Base-by-base conservation (phyloP, 2,329 filamentous ascomycete genomes). In the Cladosporium colombiae region DNA sequence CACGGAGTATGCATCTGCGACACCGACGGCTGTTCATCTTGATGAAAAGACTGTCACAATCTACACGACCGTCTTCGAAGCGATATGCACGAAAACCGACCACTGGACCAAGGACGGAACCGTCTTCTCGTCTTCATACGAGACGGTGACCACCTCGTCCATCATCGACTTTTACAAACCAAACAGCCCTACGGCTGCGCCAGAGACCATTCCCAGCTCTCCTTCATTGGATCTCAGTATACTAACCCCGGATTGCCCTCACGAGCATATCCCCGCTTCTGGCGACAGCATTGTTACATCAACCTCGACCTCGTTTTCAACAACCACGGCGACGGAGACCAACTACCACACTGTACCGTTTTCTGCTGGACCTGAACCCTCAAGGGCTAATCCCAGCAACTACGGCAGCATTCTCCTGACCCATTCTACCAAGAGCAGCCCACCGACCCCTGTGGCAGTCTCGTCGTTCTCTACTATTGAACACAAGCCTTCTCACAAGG, bases 1-100 rank as follows among this genome's bases (percentile, higher is more conserved):
- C 49, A 63, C 60, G 60, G 60, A 63, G 60, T 63, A 63, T 56
- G 60, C 50, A 63, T 63, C 60, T 63, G 60, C 49, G 31, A 63
- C 60, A 63, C 60, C 60, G 18, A 44, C 60, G 49, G 60, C 50
- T 63, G 60, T 55, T 63, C 37, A 63, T 25, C 60, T 63, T 33
- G 60, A 37, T 25, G 60, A 63, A 35, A 63, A 55, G 60, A 63
- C 60, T 18, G 50, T 63, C 50, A 63, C 60, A 23, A 21, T 63
- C 44, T 63, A 63, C 60, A 40, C 29, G 33, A 63, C 60, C 18
- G 23, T 63, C 60, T 44, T 53, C 49, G 60, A 63, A 44, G 27
- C 49, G 33, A 25, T 63, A n/a, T 63, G 60, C 60, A 55, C 60
- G 29, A 55, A 63, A 40, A 40, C 46, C 49, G 40, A 50, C 58